Percentiles rank a stretch among this genome's conserved stretches.
Evolutionary conservation across 768 basidiomycete genomes (phyloP).

Genomic region (Mycena venus): DNA sequence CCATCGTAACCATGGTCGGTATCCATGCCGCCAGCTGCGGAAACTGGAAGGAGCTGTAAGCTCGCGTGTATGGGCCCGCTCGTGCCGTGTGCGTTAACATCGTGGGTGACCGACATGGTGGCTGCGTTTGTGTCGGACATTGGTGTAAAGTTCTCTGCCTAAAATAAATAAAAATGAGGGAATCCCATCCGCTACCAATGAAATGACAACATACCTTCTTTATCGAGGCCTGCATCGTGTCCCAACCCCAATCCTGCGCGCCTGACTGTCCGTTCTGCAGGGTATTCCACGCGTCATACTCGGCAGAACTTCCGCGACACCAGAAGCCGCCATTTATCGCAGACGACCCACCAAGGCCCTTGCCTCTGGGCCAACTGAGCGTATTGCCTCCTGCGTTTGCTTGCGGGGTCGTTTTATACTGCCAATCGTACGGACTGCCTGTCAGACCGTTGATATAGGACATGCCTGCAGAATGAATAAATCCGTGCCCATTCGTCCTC

Average conservation of each 20-base stretch:
- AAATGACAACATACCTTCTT: slow-evolving; percentile 36
- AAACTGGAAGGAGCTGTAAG: slow-evolving; percentile 32
- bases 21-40: slow-evolving; percentile 31
- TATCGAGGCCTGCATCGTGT: slow-evolving; percentile 44
- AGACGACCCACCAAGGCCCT: slow-evolving; percentile 42
- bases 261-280: slow-evolving; percentile 33
- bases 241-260: slow-evolving; percentile 47
- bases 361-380: slow-evolving; percentile 29
- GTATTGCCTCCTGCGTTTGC: slow-evolving; percentile 8
- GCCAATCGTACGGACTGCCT: slow-evolving; percentile 24
- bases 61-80: slow-evolving; percentile 32
- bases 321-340: slow-evolving; percentile 46
- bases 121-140: slow-evolving; percentile 30
- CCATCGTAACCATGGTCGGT: slow-evolving; percentile 32
- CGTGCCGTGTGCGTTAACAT: slow-evolving; percentile 26
- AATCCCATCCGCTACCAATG: neutral
- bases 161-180: neutral
- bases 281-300: slow-evolving; percentile 44
- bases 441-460: slow-evolving; percentile 31
- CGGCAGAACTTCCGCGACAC: slow-evolving; percentile 38
- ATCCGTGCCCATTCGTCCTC: neutral
- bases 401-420: slow-evolving; percentile 27
- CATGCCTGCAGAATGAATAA: slow-evolving; percentile 22
- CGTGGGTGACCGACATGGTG: slow-evolving; percentile 23
- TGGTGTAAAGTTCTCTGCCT: slow-evolving; percentile 32